A percentile compares a stretch with the other conserved stretches of the same genome.
Conservation (phyloP, 148 eudicot genomes). For the Polygonum aviculare region DNA sequence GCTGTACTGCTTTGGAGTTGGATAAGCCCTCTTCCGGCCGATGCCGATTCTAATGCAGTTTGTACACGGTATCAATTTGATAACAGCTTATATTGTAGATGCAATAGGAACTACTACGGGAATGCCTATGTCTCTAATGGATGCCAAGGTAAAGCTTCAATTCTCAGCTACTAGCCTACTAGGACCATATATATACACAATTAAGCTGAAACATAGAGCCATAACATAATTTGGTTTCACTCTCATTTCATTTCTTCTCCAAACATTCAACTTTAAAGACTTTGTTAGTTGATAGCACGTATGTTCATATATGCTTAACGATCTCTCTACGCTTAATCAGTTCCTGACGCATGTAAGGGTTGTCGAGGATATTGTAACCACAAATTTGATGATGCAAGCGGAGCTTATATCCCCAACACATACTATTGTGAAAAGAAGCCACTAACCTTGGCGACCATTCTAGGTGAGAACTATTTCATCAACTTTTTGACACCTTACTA, state of each 20-base stretch:
- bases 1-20: neutral
- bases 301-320: too few relatives aligned
- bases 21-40: neutral
- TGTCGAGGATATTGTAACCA: neutral
- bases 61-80: neutral
- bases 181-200: too few relatives aligned
- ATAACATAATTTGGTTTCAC: too few relatives aligned
- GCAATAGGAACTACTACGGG: neutral
- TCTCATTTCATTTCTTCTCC: too few relatives aligned
- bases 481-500: too few relatives aligned
- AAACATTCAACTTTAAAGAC: too few relatives aligned
- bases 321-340: neutral
- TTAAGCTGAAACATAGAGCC: too few relatives aligned
- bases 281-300: too few relatives aligned
- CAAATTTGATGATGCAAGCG: neutral
- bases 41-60: neutral
- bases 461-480: neutral
- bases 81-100: neutral
- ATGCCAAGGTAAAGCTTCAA: neutral
- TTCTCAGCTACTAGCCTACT: too few relatives aligned
- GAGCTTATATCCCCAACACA: neutral
- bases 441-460: neutral
- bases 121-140: neutral
- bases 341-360: neutral
- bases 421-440: neutral